Evolutionary conservation across 2,329 filamentous ascomycete species (phyloP).

Genomic region (Fusarium agapanthi): DNA sequence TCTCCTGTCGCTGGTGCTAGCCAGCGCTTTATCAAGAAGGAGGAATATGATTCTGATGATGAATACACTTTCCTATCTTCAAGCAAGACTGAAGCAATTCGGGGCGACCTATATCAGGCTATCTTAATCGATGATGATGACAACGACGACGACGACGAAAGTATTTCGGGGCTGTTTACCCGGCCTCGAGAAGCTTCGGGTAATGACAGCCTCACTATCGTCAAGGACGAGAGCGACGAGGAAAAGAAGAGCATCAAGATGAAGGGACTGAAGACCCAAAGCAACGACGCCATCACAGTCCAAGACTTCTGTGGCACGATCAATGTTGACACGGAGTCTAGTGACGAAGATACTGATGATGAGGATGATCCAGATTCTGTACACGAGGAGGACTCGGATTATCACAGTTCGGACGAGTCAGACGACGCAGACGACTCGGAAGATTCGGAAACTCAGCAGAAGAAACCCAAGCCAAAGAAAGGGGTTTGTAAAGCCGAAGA

Average conservation of each 20-base stretch:
- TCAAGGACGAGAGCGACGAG: not conserved
- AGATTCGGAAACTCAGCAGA: not conserved
- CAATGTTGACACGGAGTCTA: rapidly evolving
- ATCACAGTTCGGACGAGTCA: not conserved
- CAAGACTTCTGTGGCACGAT: not conserved
- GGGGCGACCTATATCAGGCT: rapidly evolving
- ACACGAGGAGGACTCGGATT: not conserved
- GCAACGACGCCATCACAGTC: rapidly evolving
- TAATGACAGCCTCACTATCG: not conserved
- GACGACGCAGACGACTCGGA: not conserved
- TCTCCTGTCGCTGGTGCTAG: rapidly evolving
- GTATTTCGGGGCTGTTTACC: rapidly evolving
- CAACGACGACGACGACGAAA: not conserved
- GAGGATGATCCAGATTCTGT: not conserved
- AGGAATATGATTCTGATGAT: rapidly evolving
- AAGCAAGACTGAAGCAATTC: rapidly evolving
- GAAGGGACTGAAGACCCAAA: rapidly evolving
- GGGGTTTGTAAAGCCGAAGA: rapidly evolving
- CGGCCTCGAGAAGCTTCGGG: rapidly evolving
- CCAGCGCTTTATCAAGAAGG: rapidly evolving
- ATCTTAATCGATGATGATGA: not conserved
- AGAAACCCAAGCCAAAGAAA: not conserved
- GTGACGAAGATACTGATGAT: not conserved
- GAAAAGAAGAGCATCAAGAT: rapidly evolving
- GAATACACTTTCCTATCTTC: rapidly evolving